These are phyloP conservation scores for Globisporangium spinosum DNA, from an alignment of 352 stramenopile species.

Conservation along the genomic window DNA sequence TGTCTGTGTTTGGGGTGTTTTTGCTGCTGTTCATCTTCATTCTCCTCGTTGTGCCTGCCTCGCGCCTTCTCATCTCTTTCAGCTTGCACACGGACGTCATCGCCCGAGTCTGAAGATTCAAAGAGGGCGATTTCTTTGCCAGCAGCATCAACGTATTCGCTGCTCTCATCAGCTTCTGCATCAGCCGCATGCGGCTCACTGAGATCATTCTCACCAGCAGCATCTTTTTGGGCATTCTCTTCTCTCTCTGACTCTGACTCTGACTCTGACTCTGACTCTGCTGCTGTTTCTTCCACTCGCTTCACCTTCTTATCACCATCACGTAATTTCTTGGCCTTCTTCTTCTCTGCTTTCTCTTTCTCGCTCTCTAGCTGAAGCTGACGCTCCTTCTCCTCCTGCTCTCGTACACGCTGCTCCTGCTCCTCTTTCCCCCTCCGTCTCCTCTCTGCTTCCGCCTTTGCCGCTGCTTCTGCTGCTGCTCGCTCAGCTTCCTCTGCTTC, in stretches of 20 bases:
- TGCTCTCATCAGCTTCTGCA: no score
- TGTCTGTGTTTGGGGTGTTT: background rate
- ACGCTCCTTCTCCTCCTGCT: slow-evolving; percentile 22
- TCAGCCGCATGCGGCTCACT: no score
- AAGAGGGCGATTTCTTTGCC: background rate
- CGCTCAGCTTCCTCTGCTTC: slow-evolving; percentile 21
- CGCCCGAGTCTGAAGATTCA: background rate
- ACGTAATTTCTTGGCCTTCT: background rate
- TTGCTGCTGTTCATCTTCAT: background rate
- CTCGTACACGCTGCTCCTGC: slow-evolving; percentile 25
- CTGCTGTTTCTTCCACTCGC: slow-evolving; percentile 17
- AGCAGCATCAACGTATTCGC: background rate
- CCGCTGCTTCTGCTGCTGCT: slow-evolving; percentile 35
- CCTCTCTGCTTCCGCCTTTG: slow-evolving; percentile 15
- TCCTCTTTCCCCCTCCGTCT: slow-evolving; percentile 22
- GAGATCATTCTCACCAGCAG: background rate
- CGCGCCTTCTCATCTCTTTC: background rate
- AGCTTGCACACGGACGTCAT: background rate
- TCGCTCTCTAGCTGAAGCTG: background rate
- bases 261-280: slow-evolving; percentile 21
- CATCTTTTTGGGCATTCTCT: background rate
- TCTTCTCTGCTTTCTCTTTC: background rate
- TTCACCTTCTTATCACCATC: background rate
- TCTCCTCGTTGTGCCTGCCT: background rate
- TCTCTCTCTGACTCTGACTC: slow-evolving; percentile 17